These are phyloP conservation scores for Cladophialophora yegresii DNA, from an alignment of 2,329 filamentous ascomycete genomes.

Conservation along the genomic window DNA sequence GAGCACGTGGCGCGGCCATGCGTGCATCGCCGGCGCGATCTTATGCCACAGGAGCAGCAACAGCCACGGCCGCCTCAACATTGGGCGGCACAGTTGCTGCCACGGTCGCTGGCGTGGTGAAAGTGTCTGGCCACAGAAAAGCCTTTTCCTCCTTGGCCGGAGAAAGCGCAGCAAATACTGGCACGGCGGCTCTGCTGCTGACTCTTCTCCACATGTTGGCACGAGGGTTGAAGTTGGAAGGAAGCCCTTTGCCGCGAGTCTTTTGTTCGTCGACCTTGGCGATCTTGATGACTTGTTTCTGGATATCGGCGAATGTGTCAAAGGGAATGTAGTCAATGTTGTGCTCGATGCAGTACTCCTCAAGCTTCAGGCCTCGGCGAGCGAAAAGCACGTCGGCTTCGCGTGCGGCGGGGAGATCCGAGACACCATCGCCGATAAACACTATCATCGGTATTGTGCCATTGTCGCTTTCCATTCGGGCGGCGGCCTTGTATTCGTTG, in stretches of 20 bases:
- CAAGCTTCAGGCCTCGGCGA: constrained; percentile 63
- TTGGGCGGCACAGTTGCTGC: constrained; percentile 38
- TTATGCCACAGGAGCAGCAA: constrained; percentile 30
- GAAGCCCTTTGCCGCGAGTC: constrained; percentile 62
- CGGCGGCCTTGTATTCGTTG: constrained; percentile 59
- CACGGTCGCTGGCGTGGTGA: constrained; percentile 50
- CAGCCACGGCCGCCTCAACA: constrained; percentile 13
- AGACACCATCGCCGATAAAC: constrained; percentile 71
- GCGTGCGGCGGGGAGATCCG: constrained; percentile 65
- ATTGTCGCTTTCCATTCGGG: constrained; percentile 58
- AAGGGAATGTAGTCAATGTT: constrained; percentile 62
- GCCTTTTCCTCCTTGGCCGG: constrained; percentile 62
- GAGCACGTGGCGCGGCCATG: neutral
- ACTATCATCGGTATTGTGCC: constrained; percentile 66
- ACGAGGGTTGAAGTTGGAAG: constrained; percentile 65
- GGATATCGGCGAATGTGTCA: constrained; percentile 67
- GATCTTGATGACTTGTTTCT: constrained; percentile 61
- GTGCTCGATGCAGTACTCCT: constrained; percentile 67
- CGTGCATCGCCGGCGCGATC: neutral
- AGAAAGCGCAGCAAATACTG: constrained; percentile 53
- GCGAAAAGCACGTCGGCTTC: constrained; percentile 70
- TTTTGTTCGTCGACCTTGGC: constrained; percentile 61
- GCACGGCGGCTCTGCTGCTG: constrained; percentile 58
- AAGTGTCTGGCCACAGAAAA: constrained; percentile 64
- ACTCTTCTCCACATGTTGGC: constrained; percentile 68